Percentiles rank a stretch among this genome's conserved stretches.
Evolutionary conservation across 1,284 basidiomycete genomes (phyloP).

Genomic region (Leucoagaricus sp.): DNA sequence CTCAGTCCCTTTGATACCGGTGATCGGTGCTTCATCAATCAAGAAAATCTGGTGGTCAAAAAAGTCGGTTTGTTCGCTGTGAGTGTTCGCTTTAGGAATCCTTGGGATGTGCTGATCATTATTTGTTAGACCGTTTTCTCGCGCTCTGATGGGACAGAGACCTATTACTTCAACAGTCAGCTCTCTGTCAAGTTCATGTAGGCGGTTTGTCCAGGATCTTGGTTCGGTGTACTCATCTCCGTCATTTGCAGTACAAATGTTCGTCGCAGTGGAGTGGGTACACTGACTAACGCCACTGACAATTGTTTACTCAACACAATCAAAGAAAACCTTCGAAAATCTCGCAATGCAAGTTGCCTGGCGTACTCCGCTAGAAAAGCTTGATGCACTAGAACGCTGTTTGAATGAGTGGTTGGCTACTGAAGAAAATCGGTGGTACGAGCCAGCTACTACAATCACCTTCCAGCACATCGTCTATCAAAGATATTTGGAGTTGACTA

Average conservation of each 20-base stretch:
- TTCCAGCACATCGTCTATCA: constrained; percentile 65
- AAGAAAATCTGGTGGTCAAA: constrained; percentile 73
- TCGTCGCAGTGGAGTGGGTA: constrained; percentile 62
- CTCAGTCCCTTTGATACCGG: constrained; percentile 75
- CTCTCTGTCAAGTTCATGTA: constrained; percentile 75
- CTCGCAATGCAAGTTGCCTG: constrained; percentile 72
- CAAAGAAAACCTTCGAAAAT: constrained; percentile 66
- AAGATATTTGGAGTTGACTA: constrained; percentile 63
- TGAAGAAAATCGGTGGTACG: constrained; percentile 76
- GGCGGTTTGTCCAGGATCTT: constrained; percentile 24
- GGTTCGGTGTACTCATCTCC: not conserved
- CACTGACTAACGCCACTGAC: not conserved
- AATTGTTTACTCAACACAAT: not conserved
- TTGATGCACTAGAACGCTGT: constrained; percentile 64
- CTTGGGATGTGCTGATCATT: constrained; percentile 5
- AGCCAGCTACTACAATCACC: constrained; percentile 61
- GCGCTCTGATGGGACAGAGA: constrained; percentile 68
- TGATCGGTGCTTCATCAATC: constrained; percentile 71
- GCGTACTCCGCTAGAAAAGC: constrained; percentile 68
- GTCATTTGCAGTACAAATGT: constrained; percentile 55
- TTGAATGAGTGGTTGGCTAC: constrained; percentile 74
- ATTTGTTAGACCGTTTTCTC: constrained; percentile 58
- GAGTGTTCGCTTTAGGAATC: constrained; percentile 17
- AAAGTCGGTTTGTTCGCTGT: constrained; percentile 76
- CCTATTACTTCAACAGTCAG: constrained; percentile 78